Evolutionary conservation across 164 flowering plant genomes (phyloP), one percentile per base, ranked within the genome.

Genomic region (Sextonia rubra): DNA sequence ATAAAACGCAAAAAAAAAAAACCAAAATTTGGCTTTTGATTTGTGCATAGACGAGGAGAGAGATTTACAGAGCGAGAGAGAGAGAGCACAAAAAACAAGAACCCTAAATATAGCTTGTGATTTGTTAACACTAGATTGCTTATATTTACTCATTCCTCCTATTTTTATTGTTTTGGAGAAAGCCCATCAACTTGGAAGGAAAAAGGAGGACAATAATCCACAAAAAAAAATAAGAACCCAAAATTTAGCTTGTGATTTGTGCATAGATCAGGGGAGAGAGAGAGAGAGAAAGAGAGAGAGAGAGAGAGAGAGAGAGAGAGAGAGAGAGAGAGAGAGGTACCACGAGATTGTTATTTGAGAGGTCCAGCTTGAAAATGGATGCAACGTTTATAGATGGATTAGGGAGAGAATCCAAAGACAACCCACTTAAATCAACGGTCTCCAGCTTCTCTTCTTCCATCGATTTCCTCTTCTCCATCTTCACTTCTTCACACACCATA

Each of bases 301-400:
- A n/a, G n/a, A n/a, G n/a, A n/a, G n/a, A n/a, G n/a, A n/a, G n/a
- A n/a, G n/a, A n/a, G n/a, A n/a, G n/a, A n/a, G n/a, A n/a, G n/a
- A n/a, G n/a, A n/a, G n/a, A n/a, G 17, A 17, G 30, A 11, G 26
- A 64, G 25, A 9, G 15, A 15, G 47, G 3, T 83, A 89, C 94
- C 88, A 86, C 88, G 15, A 90, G 83, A 78, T 91, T 87, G 81
- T 94, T 92, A 56, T 89, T 92, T 77, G 97, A 92, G 73, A 91
- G 88, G 71, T 94, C 94, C 2, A 94, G 78, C 72, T 87, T 89
- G 85, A 81, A 76, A 61, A 94, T 87, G 66, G 76, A 24, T 3
- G 80, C 83, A 6, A 89, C 69, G 68, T 92, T 86, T 5, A 91
- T 71, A 55, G 92, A 74, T 47, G 90, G 82, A 67, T 68, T 87